phyloP scores from a whole-genome alignment of 2,329 filamentous ascomycete species.

The Akanthomyces lecanii region DNA sequence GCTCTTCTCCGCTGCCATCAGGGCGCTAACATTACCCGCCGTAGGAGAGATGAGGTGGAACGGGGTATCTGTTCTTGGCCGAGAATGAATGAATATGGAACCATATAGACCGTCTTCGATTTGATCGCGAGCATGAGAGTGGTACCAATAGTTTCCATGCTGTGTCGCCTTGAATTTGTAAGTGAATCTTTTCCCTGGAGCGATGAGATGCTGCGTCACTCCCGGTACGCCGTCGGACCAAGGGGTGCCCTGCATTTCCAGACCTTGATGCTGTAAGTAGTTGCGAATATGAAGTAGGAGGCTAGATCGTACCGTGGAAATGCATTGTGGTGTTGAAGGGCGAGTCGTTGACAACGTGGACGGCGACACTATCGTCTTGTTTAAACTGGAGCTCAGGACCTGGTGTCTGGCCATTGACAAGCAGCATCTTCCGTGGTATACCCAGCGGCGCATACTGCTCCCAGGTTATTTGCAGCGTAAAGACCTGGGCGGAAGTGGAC shows the following conservation, averaged over 20 bases:
- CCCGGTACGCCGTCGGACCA: conserved; percentile 60
- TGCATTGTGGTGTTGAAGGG: conserved; percentile 47
- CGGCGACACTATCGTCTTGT: conserved; percentile 46
- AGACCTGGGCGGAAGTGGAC: conserved; percentile 19
- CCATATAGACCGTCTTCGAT: conserved; percentile 59
- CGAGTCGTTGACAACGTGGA: conserved; percentile 43
- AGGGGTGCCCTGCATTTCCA: conserved; percentile 48
- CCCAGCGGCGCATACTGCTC: conserved; percentile 41
- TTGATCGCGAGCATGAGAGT: conserved; percentile 52
- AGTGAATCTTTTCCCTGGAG: conserved; percentile 42
- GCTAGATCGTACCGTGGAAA: conserved; percentile 39
- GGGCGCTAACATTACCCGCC: conserved; percentile 35
- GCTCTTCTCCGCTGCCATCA: conserved; percentile 45
- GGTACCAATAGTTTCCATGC: conserved; percentile 59
- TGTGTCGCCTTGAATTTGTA: conserved; percentile 54
- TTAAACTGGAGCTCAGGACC: conserved; percentile 54
- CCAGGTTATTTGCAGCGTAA: conserved; percentile 34
- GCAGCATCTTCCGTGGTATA: conserved; percentile 38
- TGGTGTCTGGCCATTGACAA: conserved; percentile 59
- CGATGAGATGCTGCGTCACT: conserved; percentile 49
- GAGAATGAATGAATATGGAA: conserved; percentile 47
- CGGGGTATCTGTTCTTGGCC: conserved; percentile 32
- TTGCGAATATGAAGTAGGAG: too few relatives aligned
- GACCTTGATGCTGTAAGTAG: conserved; percentile 27
- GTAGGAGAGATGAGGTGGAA: conserved; percentile 44